Evolutionary conservation across 495 filamentous ascomycete genomes (phyloP).

Genomic region (Podospora appendiculata): DNA sequence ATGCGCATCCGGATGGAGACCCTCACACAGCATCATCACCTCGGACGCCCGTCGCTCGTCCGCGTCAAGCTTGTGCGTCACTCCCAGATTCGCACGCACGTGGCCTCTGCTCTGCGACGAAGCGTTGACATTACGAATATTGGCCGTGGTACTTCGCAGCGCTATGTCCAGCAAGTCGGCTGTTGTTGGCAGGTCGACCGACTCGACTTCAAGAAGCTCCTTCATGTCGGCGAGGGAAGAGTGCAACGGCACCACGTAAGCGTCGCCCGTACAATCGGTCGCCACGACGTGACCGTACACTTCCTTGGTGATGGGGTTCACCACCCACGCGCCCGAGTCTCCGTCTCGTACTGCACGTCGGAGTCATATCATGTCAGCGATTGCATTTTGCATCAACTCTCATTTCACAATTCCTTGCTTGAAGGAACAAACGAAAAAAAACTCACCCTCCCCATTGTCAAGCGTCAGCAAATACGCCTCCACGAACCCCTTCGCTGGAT

Average conservation of each 20-base stretch:
- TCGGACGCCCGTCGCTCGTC: not conserved
- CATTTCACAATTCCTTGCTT: not conserved
- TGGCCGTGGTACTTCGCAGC: not conserved
- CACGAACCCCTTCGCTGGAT: constrained; percentile 1
- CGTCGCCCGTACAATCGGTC: constrained; percentile 17
- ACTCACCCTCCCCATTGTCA: constrained; percentile 1
- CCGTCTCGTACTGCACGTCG: constrained; percentile 11
- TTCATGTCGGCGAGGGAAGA: constrained; percentile 16
- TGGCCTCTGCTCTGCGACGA: not conserved
- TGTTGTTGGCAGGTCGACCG: constrained; percentile 5
- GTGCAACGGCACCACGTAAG: constrained; percentile 18
- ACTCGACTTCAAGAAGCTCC: constrained; percentile 2
- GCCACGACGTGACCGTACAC: constrained; percentile 19
- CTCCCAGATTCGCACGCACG: no score
- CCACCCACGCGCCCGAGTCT: constrained; percentile 24
- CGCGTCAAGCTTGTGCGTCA: not conserved
- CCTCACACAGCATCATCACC: constrained; percentile 1
- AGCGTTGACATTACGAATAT: not conserved
- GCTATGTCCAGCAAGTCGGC: constrained; percentile 3
- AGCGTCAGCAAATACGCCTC: constrained; percentile 8
- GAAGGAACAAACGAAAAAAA: not conserved
- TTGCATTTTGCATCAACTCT: no score
- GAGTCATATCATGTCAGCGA: not conserved
- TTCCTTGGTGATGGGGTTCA: constrained; percentile 10
- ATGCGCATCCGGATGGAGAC: not conserved